Conservation (phyloP, 345 rosid genomes). For the Excoecaria agallocha region DNA sequence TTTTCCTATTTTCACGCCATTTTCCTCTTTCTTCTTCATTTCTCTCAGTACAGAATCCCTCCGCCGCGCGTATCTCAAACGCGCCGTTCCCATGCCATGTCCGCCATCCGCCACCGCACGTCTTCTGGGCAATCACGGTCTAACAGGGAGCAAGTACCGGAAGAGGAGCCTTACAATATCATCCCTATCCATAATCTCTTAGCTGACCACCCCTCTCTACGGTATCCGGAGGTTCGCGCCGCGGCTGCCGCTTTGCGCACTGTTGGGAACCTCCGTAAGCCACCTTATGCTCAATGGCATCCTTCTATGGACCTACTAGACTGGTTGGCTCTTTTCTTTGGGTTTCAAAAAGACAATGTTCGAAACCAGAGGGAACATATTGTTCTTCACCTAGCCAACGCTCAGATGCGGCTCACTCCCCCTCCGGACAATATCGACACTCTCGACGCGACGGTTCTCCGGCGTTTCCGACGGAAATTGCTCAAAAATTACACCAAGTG, state of each 20-base stretch:
- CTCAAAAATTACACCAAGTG: constrained; percentile 72
- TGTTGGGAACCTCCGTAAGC: constrained; percentile 79
- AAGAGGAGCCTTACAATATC: constrained; percentile 67
- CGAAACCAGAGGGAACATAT: constrained; percentile 91
- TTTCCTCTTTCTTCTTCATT: neutral
- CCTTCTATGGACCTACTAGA: constrained; percentile 79
- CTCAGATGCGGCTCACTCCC: constrained; percentile 93
- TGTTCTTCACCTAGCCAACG: constrained; percentile 89
- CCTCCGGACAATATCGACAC: constrained; percentile 87
- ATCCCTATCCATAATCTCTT: constrained; percentile 91
- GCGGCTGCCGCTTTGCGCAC: constrained; percentile 81
- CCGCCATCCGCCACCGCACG: constrained; percentile 42
- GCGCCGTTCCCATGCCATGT: constrained; percentile 10
- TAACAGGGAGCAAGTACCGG: constrained; percentile 26
- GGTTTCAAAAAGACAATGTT: constrained; percentile 78
- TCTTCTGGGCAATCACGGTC: constrained; percentile 29
- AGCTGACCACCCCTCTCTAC: constrained; percentile 93
- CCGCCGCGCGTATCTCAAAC: neutral
- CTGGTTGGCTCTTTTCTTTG: constrained; percentile 85
- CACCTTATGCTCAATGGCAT: constrained; percentile 68
- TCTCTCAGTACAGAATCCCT: neutral
- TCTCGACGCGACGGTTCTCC: constrained; percentile 66
- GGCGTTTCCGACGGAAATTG: constrained; percentile 66
- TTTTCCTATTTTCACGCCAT: neutral
- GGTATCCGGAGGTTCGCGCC: constrained; percentile 88